Evolutionary conservation across 108 stramenopile genomes (phyloP), one percentile per base, ranked within the genome.

Genomic region (Nitzschia inconspicua): DNA sequence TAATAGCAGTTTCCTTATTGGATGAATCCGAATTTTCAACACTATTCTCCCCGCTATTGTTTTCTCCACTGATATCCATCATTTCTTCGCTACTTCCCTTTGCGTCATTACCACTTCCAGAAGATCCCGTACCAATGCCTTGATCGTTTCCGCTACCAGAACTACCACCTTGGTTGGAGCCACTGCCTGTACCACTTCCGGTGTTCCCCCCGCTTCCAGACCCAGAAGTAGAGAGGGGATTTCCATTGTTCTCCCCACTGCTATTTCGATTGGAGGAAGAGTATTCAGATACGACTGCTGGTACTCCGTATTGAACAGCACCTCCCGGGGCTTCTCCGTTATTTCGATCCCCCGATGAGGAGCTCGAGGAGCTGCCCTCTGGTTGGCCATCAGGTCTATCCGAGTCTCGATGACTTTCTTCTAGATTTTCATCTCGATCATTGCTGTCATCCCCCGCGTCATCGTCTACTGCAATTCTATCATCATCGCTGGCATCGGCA

Each of bases 91-190:
- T 59, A 29, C 73, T 77, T 28, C 72, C 68, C 20, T 63, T 62
- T 4, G 35, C 60, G 53, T 74, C 70, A 4, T 54, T 54, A 10
- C 74, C 61, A 48, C 72, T 76, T 23, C 66, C 67, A 3, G 67
- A 68, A 18, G 67, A 68, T 1, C 67, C 67, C 30, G 59, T 68
- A 4, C 51, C 63, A 29, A 60, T 68, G 13, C 65, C 69, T 31
- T 58, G 52, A 59, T 73, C 68, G 47, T 73, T 70, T 26, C 71
- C 72, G 48, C 68, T 73, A 43, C 68, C 68, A 25, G 70, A 72
- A 60, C 72, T 64, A 13, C 62, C 75, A 20, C 72, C 76, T 48
- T 57, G 65, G 32, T 64, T 75, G 14, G 57, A 64, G 13, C 72
- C 76, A 49, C 73, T 75, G 8, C 56, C 63, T 2, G 73, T 48